Evolutionary conservation across 192 early-diverging fungal species (phyloP).

Genomic region (Powellomyces hirtus): DNA sequence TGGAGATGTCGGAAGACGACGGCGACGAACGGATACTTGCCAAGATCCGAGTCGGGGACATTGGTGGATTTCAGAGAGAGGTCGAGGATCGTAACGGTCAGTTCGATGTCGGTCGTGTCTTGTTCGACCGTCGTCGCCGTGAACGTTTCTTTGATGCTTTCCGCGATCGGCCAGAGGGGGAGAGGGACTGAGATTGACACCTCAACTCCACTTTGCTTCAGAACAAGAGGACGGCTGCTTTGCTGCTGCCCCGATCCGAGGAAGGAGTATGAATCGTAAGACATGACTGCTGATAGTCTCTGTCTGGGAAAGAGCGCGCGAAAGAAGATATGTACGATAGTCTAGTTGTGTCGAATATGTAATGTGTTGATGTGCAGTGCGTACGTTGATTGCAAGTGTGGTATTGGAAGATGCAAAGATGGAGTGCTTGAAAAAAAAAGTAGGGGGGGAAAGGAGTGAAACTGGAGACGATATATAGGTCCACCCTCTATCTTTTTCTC

Average conservation of each 20-base stretch:
- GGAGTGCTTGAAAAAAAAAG: background rate
- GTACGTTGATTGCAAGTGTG: background rate
- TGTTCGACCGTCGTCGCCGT: slow-evolving; percentile 39
- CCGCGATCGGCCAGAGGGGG: slow-evolving; percentile 85
- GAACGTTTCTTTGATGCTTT: slow-evolving; percentile 71
- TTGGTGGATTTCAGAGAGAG: slow-evolving; percentile 33
- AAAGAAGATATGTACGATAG: background rate
- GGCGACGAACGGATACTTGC: slow-evolving; percentile 61
- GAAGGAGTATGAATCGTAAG: background rate
- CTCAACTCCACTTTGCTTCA: slow-evolving; percentile 78
- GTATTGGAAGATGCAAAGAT: background rate
- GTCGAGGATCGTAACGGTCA: slow-evolving; percentile 65
- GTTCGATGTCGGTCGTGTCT: slow-evolving; percentile 66
- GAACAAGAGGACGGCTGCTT: slow-evolving; percentile 65
- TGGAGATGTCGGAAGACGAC: slow-evolving; percentile 77
- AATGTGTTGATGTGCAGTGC: background rate
- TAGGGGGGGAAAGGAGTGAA: background rate
- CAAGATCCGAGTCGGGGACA: slow-evolving; percentile 13
- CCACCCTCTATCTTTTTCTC: no score
- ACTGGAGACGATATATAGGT: no score
- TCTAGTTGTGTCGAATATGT: no score
- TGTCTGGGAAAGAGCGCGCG: no score
- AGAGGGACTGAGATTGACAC: slow-evolving; percentile 79
- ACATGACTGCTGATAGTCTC: slow-evolving; percentile 2
- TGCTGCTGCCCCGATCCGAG: slow-evolving; percentile 16